Evolutionary conservation across 441 rosid species (phyloP).

Genomic region (Iberis amara): DNA sequence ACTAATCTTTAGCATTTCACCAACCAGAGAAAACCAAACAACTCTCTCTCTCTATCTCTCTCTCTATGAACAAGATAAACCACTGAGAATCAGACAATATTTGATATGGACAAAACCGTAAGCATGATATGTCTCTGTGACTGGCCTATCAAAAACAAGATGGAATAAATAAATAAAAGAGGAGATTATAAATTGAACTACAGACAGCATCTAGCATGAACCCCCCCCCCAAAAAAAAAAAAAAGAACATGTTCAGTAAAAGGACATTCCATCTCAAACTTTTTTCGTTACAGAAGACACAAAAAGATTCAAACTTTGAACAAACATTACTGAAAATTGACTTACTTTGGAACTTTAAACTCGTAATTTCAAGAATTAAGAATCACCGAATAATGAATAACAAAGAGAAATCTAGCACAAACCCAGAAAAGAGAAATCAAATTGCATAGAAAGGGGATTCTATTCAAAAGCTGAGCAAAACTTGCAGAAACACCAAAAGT

Average conservation of each 20-base stretch:
- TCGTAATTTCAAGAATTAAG: not conserved
- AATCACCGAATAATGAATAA: not conserved
- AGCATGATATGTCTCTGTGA: conserved; percentile 4
- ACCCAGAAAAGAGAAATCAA: not conserved
- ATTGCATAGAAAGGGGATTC: not conserved
- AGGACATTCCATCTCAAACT: conserved; percentile 9
- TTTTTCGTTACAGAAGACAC: not conserved
- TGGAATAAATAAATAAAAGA: not conserved
- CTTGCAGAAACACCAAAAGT: too few species aligned
- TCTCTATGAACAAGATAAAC: conserved; percentile 11
- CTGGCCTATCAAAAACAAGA: conserved; percentile 22
- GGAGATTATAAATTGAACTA: conserved; percentile 5
- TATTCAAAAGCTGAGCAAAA: too few species aligned
- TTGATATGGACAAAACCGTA: conserved; percentile 11
- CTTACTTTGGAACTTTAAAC: not conserved
- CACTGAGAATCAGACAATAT: conserved; percentile 21
- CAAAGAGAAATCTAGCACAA: conserved; percentile 10
- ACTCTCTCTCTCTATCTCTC: conserved; percentile 12
- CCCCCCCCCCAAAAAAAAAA: not conserved
- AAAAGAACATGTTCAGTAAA: conserved; percentile 13
- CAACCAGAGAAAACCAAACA: conserved; percentile 4
- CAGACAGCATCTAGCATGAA: conserved; percentile 20
- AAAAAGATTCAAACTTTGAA: conserved; percentile 14
- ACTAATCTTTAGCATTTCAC: conserved; percentile 15
- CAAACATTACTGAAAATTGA: not conserved